Base-by-base conservation (phyloP, 768 basidiomycete species). In the Hericium coralloides region DNA sequence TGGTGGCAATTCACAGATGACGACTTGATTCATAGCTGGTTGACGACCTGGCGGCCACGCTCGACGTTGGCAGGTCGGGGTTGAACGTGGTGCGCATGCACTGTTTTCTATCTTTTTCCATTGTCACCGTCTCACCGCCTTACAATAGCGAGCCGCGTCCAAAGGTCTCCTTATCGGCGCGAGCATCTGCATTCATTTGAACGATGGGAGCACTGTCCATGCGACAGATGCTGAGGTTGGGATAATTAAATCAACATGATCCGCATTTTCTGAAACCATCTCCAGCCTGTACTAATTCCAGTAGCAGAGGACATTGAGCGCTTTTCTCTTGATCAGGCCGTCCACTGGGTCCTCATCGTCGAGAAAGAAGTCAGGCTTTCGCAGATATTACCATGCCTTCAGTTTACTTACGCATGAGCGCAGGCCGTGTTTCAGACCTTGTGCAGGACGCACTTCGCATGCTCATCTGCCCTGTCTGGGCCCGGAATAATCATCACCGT, bases 401-500 rank as follows among this genome's bases (percentile, higher is more conserved):
- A 12, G 7, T 47, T 22, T n/a, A 36, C n/a, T n/a, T 25, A 31
- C 22, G 36, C 41, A n/a, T 12, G 26, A 20, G 49, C 39, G 3
- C 66, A 98, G 95, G 95, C 97, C 0, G 82, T 97, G n/a, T 98
- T 98, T 67, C 89, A 94, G 65, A 88, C 91, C 0, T 77, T 98
- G 1, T 87, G 85, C 64, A 75, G 77, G 43, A 60, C 83, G 15
- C 70, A 70, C 20, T 71, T 94, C 53, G 73, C 82, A 5, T 70
- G 73, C 20, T 71, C 81, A 60, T 66, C 73, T 0, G 68, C 66
- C 4, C 68, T 85, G 45, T 78, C 82, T 1, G 86, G 89, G 0
- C 69, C 73, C 38, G 94, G 92, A 1, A 67, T 94, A 18, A 74
- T 93, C 45, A 78, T 95, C 64, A 95, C 94, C 4, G 94, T 91